Percentiles rank a stretch among this genome's conserved stretches.
These are phyloP conservation scores for Amylocarpus encephaloides DNA, from an alignment of 2,329 filamentous ascomycete genomes.

Conservation along the genomic window DNA sequence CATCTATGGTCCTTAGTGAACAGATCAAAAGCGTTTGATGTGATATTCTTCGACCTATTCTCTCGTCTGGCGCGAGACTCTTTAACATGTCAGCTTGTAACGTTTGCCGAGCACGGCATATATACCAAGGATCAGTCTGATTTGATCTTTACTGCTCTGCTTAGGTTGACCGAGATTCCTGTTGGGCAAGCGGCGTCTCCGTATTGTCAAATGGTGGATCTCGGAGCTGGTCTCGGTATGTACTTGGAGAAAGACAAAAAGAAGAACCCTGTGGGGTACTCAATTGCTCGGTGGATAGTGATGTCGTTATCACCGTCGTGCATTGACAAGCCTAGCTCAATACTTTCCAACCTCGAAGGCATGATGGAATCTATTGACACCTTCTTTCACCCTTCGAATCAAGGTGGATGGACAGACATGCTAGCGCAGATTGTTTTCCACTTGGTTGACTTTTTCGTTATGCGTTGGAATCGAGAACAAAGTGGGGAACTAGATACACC, in stretches of 20 bases:
- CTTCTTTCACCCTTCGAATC: slow-evolving; percentile 97
- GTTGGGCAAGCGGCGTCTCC: slow-evolving; percentile 93
- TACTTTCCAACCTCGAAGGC: slow-evolving; percentile 79
- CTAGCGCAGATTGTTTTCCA: slow-evolving; percentile 88
- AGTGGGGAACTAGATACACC: slow-evolving; percentile 88
- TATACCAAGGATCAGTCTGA: slow-evolving; percentile 90
- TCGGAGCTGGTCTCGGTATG: slow-evolving; percentile 73
- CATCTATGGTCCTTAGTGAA: slow-evolving; percentile 94
- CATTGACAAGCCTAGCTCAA: slow-evolving; percentile 68
- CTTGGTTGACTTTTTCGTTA: slow-evolving; percentile 91
- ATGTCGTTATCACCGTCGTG: slow-evolving; percentile 87
- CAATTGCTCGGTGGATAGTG: slow-evolving; percentile 87
- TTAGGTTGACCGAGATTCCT: slow-evolving; percentile 88
- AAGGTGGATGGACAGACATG: slow-evolving; percentile 84
- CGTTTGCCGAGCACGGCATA: slow-evolving; percentile 81
- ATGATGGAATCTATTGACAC: slow-evolving; percentile 94
- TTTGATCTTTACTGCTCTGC: slow-evolving; percentile 83
- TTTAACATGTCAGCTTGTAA: slow-evolving; percentile 64
- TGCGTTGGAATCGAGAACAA: slow-evolving; percentile 93
- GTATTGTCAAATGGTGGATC: slow-evolving; percentile 74
- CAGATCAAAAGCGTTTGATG: slow-evolving; percentile 79
- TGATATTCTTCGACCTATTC: slow-evolving; percentile 81
- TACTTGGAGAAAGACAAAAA: slow-evolving; percentile 89
- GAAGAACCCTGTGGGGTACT: slow-evolving; percentile 86
- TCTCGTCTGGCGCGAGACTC: slow-evolving; percentile 84